These are phyloP conservation scores for Akanthomyces muscarius DNA, from an alignment of 2,329 filamentous ascomycete genomes.

Conservation along the genomic window DNA sequence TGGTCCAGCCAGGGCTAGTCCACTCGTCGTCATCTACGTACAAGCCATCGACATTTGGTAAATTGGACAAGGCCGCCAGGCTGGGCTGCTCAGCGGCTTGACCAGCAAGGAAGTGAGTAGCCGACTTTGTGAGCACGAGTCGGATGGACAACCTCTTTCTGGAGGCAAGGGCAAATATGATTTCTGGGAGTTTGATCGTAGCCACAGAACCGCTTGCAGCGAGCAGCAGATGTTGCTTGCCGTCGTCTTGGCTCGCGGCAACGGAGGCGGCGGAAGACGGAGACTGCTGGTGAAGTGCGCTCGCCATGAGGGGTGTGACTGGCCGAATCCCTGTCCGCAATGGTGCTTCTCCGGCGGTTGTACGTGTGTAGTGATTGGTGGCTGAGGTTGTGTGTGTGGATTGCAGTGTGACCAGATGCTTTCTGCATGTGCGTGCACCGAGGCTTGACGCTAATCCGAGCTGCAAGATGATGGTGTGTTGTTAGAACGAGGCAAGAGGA, in stretches of 20 bases:
- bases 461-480: not conserved
- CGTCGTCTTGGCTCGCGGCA: slow-evolving; percentile 32
- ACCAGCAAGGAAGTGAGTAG: slow-evolving; percentile 70
- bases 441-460: not conserved
- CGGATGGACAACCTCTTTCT: slow-evolving; percentile 67
- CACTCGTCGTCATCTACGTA: slow-evolving; percentile 87
- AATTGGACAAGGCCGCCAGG: slow-evolving; percentile 51
- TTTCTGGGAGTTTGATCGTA: slow-evolving; percentile 75
- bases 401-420: not conserved
- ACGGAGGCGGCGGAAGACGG: slow-evolving; percentile 28
- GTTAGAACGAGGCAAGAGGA: not conserved
- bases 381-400: not conserved
- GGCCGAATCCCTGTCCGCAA: not conserved
- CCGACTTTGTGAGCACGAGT: slow-evolving; percentile 73
- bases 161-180: slow-evolving; percentile 54
- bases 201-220: slow-evolving; percentile 61
- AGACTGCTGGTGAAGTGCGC: not conserved
- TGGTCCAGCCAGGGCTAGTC: slow-evolving; percentile 64
- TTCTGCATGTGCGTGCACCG: not conserved
- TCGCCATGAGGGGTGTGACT: not conserved
- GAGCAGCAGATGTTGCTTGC: slow-evolving; percentile 40
- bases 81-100: slow-evolving; percentile 75
- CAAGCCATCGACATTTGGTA: slow-evolving; percentile 73
- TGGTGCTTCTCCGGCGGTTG: not conserved
- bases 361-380: not conserved